These are phyloP conservation scores for Exophiala calicioides DNA, from an alignment of 2,329 filamentous ascomycete genomes.

Conservation along the genomic window DNA sequence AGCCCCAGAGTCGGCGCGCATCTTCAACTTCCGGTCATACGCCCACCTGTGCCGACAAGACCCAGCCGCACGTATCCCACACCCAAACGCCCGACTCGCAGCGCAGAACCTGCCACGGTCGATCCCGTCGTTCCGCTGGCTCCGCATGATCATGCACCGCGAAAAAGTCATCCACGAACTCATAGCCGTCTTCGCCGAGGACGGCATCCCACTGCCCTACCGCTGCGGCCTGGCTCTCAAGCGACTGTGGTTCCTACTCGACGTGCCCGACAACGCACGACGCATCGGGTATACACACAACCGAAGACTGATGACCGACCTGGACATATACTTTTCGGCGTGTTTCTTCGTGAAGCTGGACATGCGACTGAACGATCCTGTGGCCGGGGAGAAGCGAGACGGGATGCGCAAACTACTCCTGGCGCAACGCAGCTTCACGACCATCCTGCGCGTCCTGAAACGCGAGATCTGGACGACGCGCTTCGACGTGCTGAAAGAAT, in stretches of 20 bases:
- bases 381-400: constrained; percentile 51
- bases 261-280: constrained; percentile 59
- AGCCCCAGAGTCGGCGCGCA: constrained; percentile 56
- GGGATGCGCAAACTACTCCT: constrained; percentile 60
- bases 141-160: constrained; percentile 65
- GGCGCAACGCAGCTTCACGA: constrained; percentile 59
- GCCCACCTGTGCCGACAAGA: constrained; percentile 59
- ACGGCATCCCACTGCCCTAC: constrained; percentile 59
- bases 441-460: constrained; percentile 61
- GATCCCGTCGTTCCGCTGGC: constrained; percentile 67
- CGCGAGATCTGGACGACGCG: constrained; percentile 54
- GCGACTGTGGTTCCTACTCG: constrained; percentile 74
- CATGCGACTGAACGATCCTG: constrained; percentile 67
- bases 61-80: constrained; percentile 50
- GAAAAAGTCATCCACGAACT: constrained; percentile 62
- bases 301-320: constrained; percentile 56
- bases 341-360: constrained; percentile 71
- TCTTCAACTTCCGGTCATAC: constrained; percentile 66
- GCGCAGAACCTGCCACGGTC: constrained; percentile 43
- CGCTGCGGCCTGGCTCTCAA: constrained; percentile 53
- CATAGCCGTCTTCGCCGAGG: constrained; percentile 59
- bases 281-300: constrained; percentile 60
- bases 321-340: constrained; percentile 62
- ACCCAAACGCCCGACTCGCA: constrained; percentile 41
- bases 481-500: constrained; percentile 58